A percentile compares a stretch with the other conserved stretches of the same genome.
phyloP scores from a whole-genome alignment of 2,329 filamentous ascomycete species.

The Cordyceps cicadae region DNA sequence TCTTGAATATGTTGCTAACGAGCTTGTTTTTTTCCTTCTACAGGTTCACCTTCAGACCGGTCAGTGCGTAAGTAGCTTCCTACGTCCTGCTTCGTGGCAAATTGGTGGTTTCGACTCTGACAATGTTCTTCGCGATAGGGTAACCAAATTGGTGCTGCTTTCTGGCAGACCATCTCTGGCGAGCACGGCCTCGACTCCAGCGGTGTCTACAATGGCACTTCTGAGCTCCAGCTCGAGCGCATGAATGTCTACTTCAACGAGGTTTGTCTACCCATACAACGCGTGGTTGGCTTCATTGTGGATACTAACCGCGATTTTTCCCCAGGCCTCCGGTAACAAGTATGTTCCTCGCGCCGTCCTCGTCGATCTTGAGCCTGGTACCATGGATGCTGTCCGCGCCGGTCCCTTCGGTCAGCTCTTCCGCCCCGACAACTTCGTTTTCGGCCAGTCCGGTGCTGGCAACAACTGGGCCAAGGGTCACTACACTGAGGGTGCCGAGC shows the following conservation, averaged over 20 bases:
- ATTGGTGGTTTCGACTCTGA: slow-evolving; percentile 26
- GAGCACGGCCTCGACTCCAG: slow-evolving; percentile 96
- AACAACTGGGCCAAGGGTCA: slow-evolving; percentile 99
- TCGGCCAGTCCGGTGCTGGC: slow-evolving; percentile 97
- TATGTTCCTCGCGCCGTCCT: slow-evolving; percentile 99
- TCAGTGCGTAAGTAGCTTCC: slow-evolving; percentile 70
- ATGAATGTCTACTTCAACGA: slow-evolving; percentile 99
- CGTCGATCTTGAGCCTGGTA: slow-evolving; percentile 98
- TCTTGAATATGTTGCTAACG: slow-evolving; percentile 42
- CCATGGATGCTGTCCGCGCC: slow-evolving; percentile 98
- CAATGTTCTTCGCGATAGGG: slow-evolving; percentile 50
- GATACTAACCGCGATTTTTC: slow-evolving; percentile 2
- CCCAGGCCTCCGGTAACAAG: slow-evolving; percentile 89
- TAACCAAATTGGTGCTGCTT: slow-evolving; percentile 99
- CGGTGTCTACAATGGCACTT: slow-evolving; percentile 97
- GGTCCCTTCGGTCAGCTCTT: slow-evolving; percentile 98
- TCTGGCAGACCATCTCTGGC: slow-evolving; percentile 87
- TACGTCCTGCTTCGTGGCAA: not conserved
- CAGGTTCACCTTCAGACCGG: slow-evolving; percentile 99
- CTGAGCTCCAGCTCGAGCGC: slow-evolving; percentile 97
- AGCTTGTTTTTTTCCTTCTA: slow-evolving; percentile 35
- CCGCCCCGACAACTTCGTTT: slow-evolving; percentile 99
- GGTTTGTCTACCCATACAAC: slow-evolving; percentile 29
- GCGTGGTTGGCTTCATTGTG: not conserved
- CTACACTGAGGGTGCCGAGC: slow-evolving; percentile 98